These are phyloP conservation scores for Pseudozyma thailandica DNA, from an alignment of 1,284 basidiomycete species.

Conservation along the genomic window DNA sequence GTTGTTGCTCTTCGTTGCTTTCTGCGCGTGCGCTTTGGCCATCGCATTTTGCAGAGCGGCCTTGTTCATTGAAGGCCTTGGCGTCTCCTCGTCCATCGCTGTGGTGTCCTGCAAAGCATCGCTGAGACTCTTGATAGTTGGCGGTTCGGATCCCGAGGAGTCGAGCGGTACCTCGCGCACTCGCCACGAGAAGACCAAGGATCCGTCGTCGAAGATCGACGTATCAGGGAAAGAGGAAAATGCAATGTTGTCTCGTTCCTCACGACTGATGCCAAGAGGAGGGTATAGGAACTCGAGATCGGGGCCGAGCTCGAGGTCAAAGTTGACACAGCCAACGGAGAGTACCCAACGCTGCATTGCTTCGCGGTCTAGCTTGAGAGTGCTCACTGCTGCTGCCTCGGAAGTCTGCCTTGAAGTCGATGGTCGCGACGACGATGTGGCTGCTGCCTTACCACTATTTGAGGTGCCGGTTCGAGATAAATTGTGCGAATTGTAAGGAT, in stretches of 20 bases:
- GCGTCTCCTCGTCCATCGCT: slow-evolving; percentile 34
- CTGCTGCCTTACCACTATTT: slow-evolving; percentile 13
- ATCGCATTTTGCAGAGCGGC: slow-evolving; percentile 28
- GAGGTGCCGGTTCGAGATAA: slow-evolving; percentile 18
- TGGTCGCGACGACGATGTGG: neutral
- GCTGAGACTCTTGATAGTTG: slow-evolving; percentile 48
- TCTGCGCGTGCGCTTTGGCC: slow-evolving; percentile 15
- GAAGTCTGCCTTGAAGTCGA: neutral
- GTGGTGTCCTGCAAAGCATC: slow-evolving; percentile 13
- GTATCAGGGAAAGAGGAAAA: slow-evolving; percentile 96
- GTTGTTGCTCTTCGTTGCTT: slow-evolving; percentile 9
- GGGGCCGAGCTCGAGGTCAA: slow-evolving; percentile 75
- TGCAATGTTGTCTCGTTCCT: slow-evolving; percentile 84
- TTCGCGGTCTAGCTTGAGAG: slow-evolving; percentile 45
- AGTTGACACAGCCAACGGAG: slow-evolving; percentile 65
- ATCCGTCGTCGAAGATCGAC: slow-evolving; percentile 65
- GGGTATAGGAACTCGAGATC: slow-evolving; percentile 80
- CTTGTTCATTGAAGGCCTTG: slow-evolving; percentile 48
- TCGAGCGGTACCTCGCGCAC: slow-evolving; percentile 63
- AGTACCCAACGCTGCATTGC: slow-evolving; percentile 66
- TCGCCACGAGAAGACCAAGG: slow-evolving; percentile 62
- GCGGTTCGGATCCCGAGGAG: slow-evolving; percentile 43
- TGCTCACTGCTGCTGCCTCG: neutral
- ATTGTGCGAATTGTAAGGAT: neutral
- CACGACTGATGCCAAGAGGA: slow-evolving; percentile 74